Base-by-base conservation (phyloP, 1,284 basidiomycete genomes). In the Clitocybe nebularis region DNA sequence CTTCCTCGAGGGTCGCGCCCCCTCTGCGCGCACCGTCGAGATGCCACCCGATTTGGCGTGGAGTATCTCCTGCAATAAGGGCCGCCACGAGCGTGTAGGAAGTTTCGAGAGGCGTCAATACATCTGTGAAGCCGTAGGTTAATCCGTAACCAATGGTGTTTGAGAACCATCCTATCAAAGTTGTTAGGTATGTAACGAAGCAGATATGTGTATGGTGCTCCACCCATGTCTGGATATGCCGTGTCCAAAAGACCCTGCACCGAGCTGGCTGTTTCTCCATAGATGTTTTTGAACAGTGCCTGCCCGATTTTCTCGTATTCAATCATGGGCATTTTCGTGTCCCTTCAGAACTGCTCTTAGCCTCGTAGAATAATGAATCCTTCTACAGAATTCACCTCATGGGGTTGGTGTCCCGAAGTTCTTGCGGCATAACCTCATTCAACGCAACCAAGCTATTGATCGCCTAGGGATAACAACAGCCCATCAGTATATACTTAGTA, bases 141-240 rank as follows among this genome's bases (percentile, higher is more conserved):
- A 69, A 53, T 4, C 75, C 76, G 50, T 79, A 79, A 1, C 68
- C 75, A 42, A 77, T 64, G 0, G 70, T 71, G 43, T 62, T 72
- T 29, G 69, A 72, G 54, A 75, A 77, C 67, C 68, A 75, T 20
- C 69, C 74, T 79, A 48, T 30, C 29, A 4, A 48, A n/a, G n/a
- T n/a, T 5, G 21, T 41, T 40, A 25, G 26, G 5, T 32, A n/a
- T n/a, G n/a, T n/a, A n/a, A n/a, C n/a, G n/a, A n/a, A n/a, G n/a
- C n/a, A n/a, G n/a, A n/a, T n/a, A n/a, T n/a, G 32, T 26, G 17
- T 32, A 5, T 5, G n/a, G 21, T 7, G 5, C 50, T 60, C 30
- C 41, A 79, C 79, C 77, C 56, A 81, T 65, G 52, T 81, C 79
- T 0, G 77, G 77, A 55, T 76, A 78, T 23, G 73, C 67, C n/a